A percentile compares a stretch with the other conserved stretches of the same genome.
phyloP scores from a whole-genome alignment of 441 rosid genomes.

The Melastoma candidum region DNA sequence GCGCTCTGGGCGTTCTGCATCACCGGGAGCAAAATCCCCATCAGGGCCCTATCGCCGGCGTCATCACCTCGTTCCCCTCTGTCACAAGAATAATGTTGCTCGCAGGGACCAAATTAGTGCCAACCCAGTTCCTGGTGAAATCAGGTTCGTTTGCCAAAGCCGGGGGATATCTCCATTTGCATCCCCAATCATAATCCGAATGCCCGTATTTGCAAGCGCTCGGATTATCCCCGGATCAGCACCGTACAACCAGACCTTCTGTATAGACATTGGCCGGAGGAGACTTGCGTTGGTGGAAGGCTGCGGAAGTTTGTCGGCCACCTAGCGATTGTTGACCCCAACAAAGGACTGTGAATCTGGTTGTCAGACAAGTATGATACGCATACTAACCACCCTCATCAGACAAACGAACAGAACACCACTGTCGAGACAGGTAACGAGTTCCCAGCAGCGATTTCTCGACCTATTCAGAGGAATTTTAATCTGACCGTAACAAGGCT shows the following conservation, averaged over 20 bases:
- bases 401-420: no score
- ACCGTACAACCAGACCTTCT: constrained; percentile 67
- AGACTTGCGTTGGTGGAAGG: constrained; percentile 68
- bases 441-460: no score
- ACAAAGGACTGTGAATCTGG: constrained; percentile 66
- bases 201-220: constrained; percentile 70
- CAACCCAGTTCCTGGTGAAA: constrained; percentile 55
- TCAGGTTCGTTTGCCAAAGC: constrained; percentile 43
- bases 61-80: constrained; percentile 73
- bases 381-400: no score
- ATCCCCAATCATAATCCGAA: constrained; percentile 59
- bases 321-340: constrained; percentile 74
- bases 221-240: constrained; percentile 64
- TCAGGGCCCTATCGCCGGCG: constrained; percentile 37
- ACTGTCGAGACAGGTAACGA: no score
- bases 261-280: constrained; percentile 56
- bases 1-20: constrained; percentile 71
- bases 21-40: constrained; percentile 58
- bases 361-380: background rate
- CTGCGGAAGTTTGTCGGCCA: constrained; percentile 72
- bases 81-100: constrained; percentile 64
- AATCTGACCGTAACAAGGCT: no score
- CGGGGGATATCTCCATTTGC: constrained; percentile 53
- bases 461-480: no score
- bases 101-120: constrained; percentile 52